Conservation (phyloP, 2,329 filamentous ascomycete species). For the Neofusicoccum cordaticola region DNA sequence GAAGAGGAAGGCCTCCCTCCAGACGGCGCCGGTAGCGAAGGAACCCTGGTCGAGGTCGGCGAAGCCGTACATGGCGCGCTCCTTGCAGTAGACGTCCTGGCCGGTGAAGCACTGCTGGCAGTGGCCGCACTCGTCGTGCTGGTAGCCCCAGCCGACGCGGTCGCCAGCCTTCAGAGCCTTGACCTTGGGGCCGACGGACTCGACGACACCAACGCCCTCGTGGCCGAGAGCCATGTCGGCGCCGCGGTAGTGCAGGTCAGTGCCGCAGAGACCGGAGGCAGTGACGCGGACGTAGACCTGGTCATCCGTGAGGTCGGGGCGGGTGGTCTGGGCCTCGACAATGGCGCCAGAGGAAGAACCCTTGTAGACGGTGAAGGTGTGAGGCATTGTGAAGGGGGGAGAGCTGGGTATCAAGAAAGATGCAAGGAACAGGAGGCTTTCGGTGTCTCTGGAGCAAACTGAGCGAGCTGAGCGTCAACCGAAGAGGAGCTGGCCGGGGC, state of each 20-base stretch:
- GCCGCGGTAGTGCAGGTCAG: constrained; percentile 48
- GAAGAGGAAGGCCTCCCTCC: constrained; percentile 49
- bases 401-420: neutral
- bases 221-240: constrained; percentile 52
- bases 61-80: constrained; percentile 34
- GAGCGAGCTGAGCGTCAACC: neutral
- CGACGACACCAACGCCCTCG: constrained; percentile 54
- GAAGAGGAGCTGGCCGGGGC: neutral
- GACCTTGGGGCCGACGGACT: constrained; percentile 46
- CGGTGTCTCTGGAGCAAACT: neutral
- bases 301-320: constrained; percentile 47
- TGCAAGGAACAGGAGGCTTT: neutral
- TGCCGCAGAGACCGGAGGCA: constrained; percentile 66
- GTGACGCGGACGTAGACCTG: constrained; percentile 63
- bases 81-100: constrained; percentile 38
- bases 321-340: constrained; percentile 48
- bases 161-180: constrained; percentile 50
- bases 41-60: constrained; percentile 48
- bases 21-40: constrained; percentile 47
- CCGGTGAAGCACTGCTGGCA: constrained; percentile 46
- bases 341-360: constrained; percentile 59
- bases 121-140: constrained; percentile 44
- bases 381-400: constrained; percentile 27
- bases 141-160: constrained; percentile 52
- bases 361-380: constrained; percentile 61